Conservation (phyloP, 116 monocot species). For the Dioscorea cayenensis region DNA sequence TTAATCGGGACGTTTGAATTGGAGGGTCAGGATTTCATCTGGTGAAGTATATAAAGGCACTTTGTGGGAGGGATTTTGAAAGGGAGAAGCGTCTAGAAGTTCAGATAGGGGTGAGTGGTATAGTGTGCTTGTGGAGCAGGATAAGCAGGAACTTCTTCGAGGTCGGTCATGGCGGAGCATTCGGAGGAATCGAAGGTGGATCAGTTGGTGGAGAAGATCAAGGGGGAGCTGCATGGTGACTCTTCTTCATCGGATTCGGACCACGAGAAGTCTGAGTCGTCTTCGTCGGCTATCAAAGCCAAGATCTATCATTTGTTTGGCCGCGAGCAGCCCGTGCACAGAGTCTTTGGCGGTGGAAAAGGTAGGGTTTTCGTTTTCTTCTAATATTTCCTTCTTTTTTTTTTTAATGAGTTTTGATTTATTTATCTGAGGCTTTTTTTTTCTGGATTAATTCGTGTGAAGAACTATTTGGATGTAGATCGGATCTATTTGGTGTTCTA, state of each 20-base stretch:
- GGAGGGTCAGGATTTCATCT: too few species aligned
- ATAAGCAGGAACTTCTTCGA: neutral
- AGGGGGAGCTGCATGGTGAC: slow-evolving; percentile 22
- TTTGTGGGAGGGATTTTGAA: too few species aligned
- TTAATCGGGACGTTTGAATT: too few species aligned
- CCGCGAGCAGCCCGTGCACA: slow-evolving; percentile 34
- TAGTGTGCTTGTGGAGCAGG: neutral
- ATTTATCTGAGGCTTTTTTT: neutral
- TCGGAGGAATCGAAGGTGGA: slow-evolving; percentile 26
- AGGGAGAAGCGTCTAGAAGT: too few species aligned
- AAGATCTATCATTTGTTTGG: slow-evolving; percentile 34
- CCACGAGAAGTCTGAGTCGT: slow-evolving; percentile 9
- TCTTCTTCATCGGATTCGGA: slow-evolving; percentile 18
- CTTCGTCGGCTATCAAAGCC: slow-evolving; percentile 4
- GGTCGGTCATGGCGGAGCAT: neutral
- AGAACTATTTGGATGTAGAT: neutral
- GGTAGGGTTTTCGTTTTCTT: neutral
- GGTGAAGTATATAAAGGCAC: too few species aligned
- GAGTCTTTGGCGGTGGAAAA: slow-evolving; percentile 28
- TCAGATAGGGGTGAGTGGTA: too few species aligned
- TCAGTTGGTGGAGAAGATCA: slow-evolving; percentile 29
- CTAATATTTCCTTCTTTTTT: neutral
- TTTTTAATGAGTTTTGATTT: neutral
- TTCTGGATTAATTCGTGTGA: neutral
- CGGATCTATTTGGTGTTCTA: too few species aligned